Evolutionary conservation across 495 filamentous ascomycete genomes (phyloP).

Genomic region (Bacidia gigantensis): DNA sequence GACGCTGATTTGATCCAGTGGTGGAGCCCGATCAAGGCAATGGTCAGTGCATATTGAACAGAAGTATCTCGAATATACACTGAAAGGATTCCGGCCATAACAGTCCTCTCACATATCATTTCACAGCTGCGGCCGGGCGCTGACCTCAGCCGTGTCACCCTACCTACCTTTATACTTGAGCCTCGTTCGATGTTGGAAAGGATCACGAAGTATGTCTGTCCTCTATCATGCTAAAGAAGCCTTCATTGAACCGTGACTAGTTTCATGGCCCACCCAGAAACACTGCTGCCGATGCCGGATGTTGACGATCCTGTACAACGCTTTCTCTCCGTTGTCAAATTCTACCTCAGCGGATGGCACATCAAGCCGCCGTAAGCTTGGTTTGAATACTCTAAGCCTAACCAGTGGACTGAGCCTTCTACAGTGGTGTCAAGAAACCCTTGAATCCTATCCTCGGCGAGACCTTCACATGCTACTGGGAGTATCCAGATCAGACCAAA

Average conservation of each 20-base stretch:
- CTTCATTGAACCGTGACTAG: slow-evolving; percentile 28
- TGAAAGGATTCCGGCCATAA: neutral
- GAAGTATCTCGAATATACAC: slow-evolving; percentile 1
- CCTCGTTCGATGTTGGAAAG: slow-evolving; percentile 95
- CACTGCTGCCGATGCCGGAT: slow-evolving; percentile 69
- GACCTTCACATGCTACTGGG: slow-evolving; percentile 90
- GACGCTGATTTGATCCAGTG: slow-evolving; percentile 9
- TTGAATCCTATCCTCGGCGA: slow-evolving; percentile 95
- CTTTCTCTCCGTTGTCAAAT: slow-evolving; percentile 91
- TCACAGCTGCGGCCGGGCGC: slow-evolving; percentile 91
- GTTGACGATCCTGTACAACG: slow-evolving; percentile 83
- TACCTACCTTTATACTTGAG: slow-evolving; percentile 97
- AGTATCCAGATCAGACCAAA: slow-evolving; percentile 70
- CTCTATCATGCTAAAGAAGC: neutral
- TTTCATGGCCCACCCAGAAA: slow-evolving; percentile 99
- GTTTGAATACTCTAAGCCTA: neutral
- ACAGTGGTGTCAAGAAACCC: slow-evolving; percentile 93
- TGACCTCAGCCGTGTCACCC: slow-evolving; percentile 82
- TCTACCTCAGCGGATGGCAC: slow-evolving; percentile 97
- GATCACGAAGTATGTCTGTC: slow-evolving; percentile 77
- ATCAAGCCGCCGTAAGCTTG: slow-evolving; percentile 86
- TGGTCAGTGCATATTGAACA: slow-evolving; percentile 28
- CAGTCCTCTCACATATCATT: slow-evolving; percentile 90
- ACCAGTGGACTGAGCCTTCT: slow-evolving; percentile 19
- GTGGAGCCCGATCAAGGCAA: slow-evolving; percentile 37